phyloP scores from a whole-genome alignment of 2,329 filamentous ascomycete genomes.

The Claviceps digitariae region DNA sequence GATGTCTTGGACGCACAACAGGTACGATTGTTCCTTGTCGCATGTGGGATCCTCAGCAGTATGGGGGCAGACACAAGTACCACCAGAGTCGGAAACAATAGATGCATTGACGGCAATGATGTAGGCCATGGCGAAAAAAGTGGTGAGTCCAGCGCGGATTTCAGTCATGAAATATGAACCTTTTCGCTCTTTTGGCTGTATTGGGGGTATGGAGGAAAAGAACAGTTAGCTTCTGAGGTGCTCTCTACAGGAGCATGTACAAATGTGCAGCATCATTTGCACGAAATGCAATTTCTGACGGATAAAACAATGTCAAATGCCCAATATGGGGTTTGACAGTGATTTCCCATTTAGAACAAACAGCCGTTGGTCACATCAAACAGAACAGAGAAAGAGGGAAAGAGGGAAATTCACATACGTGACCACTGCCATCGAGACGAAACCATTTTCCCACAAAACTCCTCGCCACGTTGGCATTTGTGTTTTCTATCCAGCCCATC shows the following conservation, averaged over 20 bases:
- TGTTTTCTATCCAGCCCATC: conserved; percentile 36
- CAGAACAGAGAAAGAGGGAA: not conserved
- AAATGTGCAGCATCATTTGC: too few species aligned
- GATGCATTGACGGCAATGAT: conserved; percentile 40
- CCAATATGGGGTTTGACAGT: not conserved
- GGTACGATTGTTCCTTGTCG: conserved; percentile 40
- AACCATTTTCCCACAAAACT: conserved; percentile 61
- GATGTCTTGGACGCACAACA: conserved; percentile 48
- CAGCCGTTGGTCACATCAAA: not conserved
- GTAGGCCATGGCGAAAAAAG: conserved; percentile 54
- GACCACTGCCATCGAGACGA: conserved; percentile 66
- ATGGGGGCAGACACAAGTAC: conserved; percentile 59
- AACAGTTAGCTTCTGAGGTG: not conserved
- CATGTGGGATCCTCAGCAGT: conserved; percentile 39
- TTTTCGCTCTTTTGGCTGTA: conserved; percentile 55
- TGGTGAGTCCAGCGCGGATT: conserved; percentile 68
- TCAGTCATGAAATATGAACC: conserved; percentile 72
- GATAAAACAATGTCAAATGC: not conserved
- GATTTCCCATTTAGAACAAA: not conserved
- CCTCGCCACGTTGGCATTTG: conserved; percentile 46
- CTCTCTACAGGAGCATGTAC: too few species aligned
- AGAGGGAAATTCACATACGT: conserved; percentile 42
- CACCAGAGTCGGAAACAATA: conserved; percentile 50
- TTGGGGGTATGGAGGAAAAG: not conserved
- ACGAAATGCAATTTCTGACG: not conserved